Evolutionary conservation across 2,329 filamentous ascomycete genomes (phyloP).

Genomic region (Colletotrichum noveboracense): DNA sequence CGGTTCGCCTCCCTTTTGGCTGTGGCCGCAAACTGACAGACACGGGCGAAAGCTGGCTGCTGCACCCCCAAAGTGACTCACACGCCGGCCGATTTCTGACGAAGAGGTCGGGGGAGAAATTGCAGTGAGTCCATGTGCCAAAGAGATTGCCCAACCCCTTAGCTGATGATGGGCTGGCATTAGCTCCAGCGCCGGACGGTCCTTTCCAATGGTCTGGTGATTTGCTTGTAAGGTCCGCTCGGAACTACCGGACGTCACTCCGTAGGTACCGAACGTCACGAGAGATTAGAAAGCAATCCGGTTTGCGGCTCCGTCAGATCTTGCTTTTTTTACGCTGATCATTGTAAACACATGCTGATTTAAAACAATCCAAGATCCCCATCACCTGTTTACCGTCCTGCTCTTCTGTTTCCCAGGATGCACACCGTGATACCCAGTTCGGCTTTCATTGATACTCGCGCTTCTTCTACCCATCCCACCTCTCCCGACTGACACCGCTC

Average conservation of each 20-base stretch:
- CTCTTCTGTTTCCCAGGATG: not conserved
- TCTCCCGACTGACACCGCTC: not conserved
- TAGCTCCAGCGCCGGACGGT: not conserved
- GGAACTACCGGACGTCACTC: not conserved
- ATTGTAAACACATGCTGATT: not conserved
- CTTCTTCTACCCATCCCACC: not conserved
- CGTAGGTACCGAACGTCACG: not conserved
- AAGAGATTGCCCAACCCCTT: not conserved
- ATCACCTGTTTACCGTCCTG: not conserved
- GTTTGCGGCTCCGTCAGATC: conserved; percentile 15
- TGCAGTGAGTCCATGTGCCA: not conserved
- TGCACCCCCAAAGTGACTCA: not conserved
- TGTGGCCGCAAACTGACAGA: not conserved
- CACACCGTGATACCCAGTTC: not conserved
- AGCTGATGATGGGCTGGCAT: conserved; percentile 7
- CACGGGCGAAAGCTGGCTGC: not conserved
- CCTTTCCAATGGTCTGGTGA: not conserved
- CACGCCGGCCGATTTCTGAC: not conserved
- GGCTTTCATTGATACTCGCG: not conserved
- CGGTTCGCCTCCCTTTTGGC: not conserved
- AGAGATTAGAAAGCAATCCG: conserved; percentile 12
- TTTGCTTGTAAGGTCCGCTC: not conserved
- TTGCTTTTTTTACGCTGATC: not conserved
- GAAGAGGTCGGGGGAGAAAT: not conserved
- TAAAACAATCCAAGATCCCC: not conserved